These are phyloP conservation scores for Neoascochyta sp. DNA, from an alignment of 2,329 filamentous ascomycete species.

Conservation along the genomic window DNA sequence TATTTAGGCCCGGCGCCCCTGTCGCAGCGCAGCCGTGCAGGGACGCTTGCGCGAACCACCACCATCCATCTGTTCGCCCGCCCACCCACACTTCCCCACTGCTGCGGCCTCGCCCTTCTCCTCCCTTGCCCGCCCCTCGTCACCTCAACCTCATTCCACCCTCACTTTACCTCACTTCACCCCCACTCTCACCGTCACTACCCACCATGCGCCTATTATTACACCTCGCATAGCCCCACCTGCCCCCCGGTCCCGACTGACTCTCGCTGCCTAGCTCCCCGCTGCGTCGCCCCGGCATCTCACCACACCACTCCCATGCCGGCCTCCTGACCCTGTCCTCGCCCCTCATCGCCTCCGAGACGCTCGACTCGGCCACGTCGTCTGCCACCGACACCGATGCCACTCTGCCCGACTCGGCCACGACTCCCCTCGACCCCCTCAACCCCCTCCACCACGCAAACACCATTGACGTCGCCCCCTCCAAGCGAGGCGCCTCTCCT, in stretches of 20 bases:
- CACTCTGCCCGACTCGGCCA: conserved; percentile 30
- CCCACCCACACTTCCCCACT: neutral
- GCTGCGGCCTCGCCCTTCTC: neutral
- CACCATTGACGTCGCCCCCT: conserved; percentile 30
- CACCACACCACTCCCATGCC: conserved; percentile 48
- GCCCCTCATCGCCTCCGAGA: conserved; percentile 43
- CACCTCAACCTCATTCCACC: too few relatives aligned
- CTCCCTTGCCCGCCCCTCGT: too few relatives aligned
- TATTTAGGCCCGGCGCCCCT: too few relatives aligned
- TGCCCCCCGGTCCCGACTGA: conserved; percentile 20
- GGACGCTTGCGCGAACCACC: conserved; percentile 14
- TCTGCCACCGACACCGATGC: conserved; percentile 30
- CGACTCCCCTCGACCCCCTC: conserved; percentile 26
- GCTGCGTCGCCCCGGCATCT: conserved; percentile 39
- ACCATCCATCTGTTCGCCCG: neutral
- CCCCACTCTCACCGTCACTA: too few relatives aligned
- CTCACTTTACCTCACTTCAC: too few relatives aligned
- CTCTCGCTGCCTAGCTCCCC: conserved; percentile 25
- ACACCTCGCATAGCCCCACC: too few relatives aligned
- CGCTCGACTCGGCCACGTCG: conserved; percentile 32
- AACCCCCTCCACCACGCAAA: conserved; percentile 27
- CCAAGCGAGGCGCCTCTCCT: conserved; percentile 64
- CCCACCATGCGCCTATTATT: too few relatives aligned
- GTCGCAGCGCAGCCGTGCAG: conserved; percentile 11
- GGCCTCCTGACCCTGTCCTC: conserved; percentile 50